Conservation (phyloP, 371 early-diverging fungal species). For the Mycotypha africana region DNA sequence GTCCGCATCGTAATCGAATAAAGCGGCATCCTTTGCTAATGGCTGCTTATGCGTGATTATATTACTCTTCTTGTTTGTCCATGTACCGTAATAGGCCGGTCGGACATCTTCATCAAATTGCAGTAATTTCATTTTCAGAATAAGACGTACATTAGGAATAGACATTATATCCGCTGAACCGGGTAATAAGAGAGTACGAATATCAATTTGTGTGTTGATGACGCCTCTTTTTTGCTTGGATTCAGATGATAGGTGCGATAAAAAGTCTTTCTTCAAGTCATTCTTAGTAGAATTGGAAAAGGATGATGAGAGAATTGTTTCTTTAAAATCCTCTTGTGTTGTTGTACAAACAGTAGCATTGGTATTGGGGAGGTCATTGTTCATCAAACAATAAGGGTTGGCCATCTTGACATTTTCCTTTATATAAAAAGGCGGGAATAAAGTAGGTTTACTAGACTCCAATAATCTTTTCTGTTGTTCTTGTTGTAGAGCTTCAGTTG, state of each 20-base stretch:
- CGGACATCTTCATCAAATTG: slow-evolving; percentile 70
- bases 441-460: slow-evolving; percentile 24
- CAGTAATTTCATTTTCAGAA: slow-evolving; percentile 60
- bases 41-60: slow-evolving; percentile 54
- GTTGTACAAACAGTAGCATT: not conserved
- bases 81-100: slow-evolving; percentile 82
- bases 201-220: slow-evolving; percentile 6
- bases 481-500: not conserved
- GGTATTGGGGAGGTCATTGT: slow-evolving; percentile 9
- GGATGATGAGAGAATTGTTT: not conserved
- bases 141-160: slow-evolving; percentile 23
- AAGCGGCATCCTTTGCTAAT: slow-evolving; percentile 53
- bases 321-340: slow-evolving; percentile 4
- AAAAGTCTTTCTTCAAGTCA: no score
- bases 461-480: slow-evolving; percentile 9
- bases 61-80: slow-evolving; percentile 63
- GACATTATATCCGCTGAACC: slow-evolving; percentile 20
- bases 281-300: not conserved
- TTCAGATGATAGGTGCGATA: slow-evolving; percentile 2
- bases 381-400: not conserved
- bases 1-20: slow-evolving; percentile 80
- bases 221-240: slow-evolving; percentile 18
- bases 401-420: slow-evolving; percentile 47
- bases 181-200: slow-evolving; percentile 8
- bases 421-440: slow-evolving; percentile 68